phyloP scores from a whole-genome alignment of 306 rosid genomes.

The Castanopsis chinensis region DNA sequence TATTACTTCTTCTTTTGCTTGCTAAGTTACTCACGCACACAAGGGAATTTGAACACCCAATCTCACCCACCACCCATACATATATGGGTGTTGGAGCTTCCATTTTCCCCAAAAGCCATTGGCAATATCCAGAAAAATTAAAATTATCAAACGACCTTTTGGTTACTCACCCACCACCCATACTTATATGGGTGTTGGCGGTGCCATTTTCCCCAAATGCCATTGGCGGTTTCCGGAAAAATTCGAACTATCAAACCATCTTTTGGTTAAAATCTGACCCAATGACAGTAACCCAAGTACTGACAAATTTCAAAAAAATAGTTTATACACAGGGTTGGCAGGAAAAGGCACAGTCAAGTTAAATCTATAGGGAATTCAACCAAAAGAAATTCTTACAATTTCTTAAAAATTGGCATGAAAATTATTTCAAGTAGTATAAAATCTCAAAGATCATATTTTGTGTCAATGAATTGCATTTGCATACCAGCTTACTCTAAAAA shows the following conservation, averaged over 20 bases:
- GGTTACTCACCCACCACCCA: not conserved
- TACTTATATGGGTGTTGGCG: too few relatives aligned
- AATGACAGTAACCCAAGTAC: not conserved
- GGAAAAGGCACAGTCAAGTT: not conserved
- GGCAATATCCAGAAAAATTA: not conserved
- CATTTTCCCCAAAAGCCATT: too few relatives aligned
- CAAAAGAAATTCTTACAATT: too few relatives aligned
- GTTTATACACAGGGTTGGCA: not conserved
- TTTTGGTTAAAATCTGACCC: not conserved
- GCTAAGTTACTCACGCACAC: too few relatives aligned
- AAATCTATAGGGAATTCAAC: not conserved
- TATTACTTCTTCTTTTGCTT: too few relatives aligned
- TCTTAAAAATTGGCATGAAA: too few relatives aligned
- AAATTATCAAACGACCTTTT: not conserved
- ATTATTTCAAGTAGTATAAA: too few relatives aligned
- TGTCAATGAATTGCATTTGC: not conserved
- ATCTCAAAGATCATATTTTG: too few relatives aligned
- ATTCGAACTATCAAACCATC: not conserved
- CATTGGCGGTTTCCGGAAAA: not conserved
- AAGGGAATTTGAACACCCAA: too few relatives aligned
- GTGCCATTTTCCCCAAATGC: too few relatives aligned
- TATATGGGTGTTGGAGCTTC: too few relatives aligned
- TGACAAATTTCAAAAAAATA: not conserved
- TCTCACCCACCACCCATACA: too few relatives aligned
- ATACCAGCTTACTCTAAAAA: constrained; percentile 63